A percentile compares a stretch with the other conserved stretches of the same genome.
Conservation (phyloP, 225 moss, liverwort and hornwort genomes). For the Sphagnum contortum region DNA sequence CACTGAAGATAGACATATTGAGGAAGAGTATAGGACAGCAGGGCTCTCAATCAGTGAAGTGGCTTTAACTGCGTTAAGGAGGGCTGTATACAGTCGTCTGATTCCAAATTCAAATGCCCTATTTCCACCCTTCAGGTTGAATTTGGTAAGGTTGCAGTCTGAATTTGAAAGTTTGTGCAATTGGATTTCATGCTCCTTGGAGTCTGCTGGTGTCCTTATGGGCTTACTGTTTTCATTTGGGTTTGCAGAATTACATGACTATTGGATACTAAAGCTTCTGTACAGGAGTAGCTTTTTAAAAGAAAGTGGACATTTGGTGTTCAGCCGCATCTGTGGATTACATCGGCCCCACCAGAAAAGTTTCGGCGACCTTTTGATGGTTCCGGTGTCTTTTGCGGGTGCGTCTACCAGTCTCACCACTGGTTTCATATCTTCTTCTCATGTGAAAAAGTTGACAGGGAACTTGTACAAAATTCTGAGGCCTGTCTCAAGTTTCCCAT, state of each 20-base stretch:
- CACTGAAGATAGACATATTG: too few species aligned
- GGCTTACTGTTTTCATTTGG: too few species aligned
- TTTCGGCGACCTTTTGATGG: constrained; percentile 49
- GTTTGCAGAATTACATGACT: too few species aligned
- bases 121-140: constrained; percentile 48
- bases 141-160: constrained; percentile 27
- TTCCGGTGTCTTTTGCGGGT: constrained; percentile 66
- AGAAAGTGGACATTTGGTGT: constrained; percentile 1
- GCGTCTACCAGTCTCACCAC: constrained; percentile 10
- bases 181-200: too few species aligned
- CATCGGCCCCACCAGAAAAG: constrained; percentile 58
- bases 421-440: neutral
- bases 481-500: neutral
- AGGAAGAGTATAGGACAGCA: too few species aligned
- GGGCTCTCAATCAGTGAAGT: neutral
- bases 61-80: constrained; percentile 25
- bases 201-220: too few species aligned
- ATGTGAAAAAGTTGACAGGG: neutral
- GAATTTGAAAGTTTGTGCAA: neutral
- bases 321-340: constrained; percentile 55
- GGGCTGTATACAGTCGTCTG: constrained; percentile 64
- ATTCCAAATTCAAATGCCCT: constrained; percentile 36
- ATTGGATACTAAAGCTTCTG: too few species aligned
- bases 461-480: neutral
- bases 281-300: too few species aligned